Evolutionary conservation across 768 basidiomycete genomes (phyloP).

Genomic region (Suillus discolor): DNA sequence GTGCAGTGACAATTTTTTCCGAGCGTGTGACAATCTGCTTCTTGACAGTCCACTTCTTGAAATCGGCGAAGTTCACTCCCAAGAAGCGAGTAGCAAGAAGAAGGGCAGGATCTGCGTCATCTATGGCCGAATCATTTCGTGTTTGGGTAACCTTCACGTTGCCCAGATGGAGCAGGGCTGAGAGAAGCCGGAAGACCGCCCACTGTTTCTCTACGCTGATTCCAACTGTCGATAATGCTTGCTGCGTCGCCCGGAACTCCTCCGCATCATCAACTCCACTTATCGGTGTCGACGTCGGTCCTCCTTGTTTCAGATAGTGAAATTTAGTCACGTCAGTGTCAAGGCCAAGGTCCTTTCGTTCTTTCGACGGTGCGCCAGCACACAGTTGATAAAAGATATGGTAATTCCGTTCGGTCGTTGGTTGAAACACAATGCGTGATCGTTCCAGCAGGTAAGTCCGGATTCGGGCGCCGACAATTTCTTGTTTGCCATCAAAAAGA

Average conservation of each 20-base stretch:
- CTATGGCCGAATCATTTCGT: constrained; percentile 81
- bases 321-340: constrained; percentile 87
- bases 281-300: constrained; percentile 84
- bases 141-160: constrained; percentile 89
- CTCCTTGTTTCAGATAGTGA: constrained; percentile 92
- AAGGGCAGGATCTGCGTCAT: constrained; percentile 81
- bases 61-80: constrained; percentile 87
- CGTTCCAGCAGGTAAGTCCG: constrained; percentile 97
- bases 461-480: constrained; percentile 98
- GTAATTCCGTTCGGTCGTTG: constrained; percentile 95
- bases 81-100: constrained; percentile 85
- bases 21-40: constrained; percentile 94
- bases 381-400: constrained; percentile 99
- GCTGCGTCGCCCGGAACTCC: constrained; percentile 92
- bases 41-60: constrained; percentile 99
- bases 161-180: constrained; percentile 94
- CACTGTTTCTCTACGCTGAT: constrained; percentile 98
- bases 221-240: constrained; percentile 94
- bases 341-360: constrained; percentile 92
- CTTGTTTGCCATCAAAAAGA: constrained; percentile 92
- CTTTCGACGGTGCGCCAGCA: constrained; percentile 92
- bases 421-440: constrained; percentile 97
- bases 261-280: constrained; percentile 93
- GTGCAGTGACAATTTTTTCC: constrained; percentile 91
- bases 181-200: constrained; percentile 94